Evolutionary conservation across 2,329 filamentous ascomycete species (phyloP).

Genomic region (Verticillium longisporum): DNA sequence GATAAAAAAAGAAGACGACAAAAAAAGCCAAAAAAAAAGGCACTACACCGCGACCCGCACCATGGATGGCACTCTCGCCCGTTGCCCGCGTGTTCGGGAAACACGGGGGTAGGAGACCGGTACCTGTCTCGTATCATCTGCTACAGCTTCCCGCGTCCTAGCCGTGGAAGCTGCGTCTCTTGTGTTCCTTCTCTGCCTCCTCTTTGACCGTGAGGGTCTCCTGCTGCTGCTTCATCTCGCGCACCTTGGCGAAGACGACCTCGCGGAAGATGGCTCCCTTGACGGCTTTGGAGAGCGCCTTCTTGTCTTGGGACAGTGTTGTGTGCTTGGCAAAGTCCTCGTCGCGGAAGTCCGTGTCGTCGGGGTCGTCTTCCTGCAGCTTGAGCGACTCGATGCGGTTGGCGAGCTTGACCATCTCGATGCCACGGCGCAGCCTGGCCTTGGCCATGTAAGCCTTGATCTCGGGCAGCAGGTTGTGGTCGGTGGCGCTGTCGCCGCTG

Average conservation of each 20-base stretch:
- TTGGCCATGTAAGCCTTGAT: constrained; percentile 91
- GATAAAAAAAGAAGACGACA: background rate
- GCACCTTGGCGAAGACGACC: constrained; percentile 87
- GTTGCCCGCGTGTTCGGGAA: no score
- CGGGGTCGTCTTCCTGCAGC: constrained; percentile 78
- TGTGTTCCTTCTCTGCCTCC: constrained; percentile 44
- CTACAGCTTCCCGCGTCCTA: background rate
- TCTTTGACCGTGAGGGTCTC: constrained; percentile 63
- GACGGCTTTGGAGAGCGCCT: constrained; percentile 38
- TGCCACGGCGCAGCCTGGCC: constrained; percentile 83
- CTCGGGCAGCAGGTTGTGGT: constrained; percentile 96
- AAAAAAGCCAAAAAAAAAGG: background rate
- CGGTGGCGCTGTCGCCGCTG: constrained; percentile 81
- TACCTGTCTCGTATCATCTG: background rate
- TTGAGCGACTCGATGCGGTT: constrained; percentile 94
- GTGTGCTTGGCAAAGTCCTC: constrained; percentile 46
- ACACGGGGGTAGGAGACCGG: no score
- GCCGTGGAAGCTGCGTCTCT: constrained; percentile 24
- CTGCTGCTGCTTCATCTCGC: constrained; percentile 84
- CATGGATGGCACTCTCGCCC: background rate
- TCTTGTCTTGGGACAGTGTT: constrained; percentile 19
- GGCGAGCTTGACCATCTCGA: constrained; percentile 91
- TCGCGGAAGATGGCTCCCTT: constrained; percentile 81
- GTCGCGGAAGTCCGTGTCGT: constrained; percentile 67
- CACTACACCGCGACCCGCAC: background rate